Evolutionary conservation across 2,329 filamentous ascomycete genomes (phyloP).

Genomic region (Tolypocladium tundrense): DNA sequence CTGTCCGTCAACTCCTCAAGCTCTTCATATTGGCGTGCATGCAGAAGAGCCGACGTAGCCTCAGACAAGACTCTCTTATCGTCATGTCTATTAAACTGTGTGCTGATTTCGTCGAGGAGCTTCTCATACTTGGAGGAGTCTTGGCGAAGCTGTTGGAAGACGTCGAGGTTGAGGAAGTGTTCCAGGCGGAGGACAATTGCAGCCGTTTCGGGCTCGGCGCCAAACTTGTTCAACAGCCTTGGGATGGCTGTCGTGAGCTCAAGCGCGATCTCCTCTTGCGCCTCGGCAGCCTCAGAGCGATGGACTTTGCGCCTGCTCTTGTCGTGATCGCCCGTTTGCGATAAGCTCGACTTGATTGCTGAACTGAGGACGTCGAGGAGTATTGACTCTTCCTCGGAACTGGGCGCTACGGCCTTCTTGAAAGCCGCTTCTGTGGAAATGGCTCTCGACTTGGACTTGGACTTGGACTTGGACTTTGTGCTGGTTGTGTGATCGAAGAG

Average conservation of each 20-base stretch:
- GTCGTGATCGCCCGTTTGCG: constrained; percentile 55
- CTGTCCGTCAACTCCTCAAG: constrained; percentile 75
- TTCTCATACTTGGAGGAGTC: constrained; percentile 71
- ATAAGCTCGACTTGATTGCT: constrained; percentile 65
- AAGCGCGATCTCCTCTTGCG: constrained; percentile 68
- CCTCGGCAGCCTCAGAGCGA: constrained; percentile 55
- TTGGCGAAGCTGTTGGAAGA: constrained; percentile 82
- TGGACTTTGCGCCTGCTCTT: constrained; percentile 46
- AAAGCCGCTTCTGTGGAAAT: constrained; percentile 50
- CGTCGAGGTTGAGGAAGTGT: constrained; percentile 74
- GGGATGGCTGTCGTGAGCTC: constrained; percentile 73
- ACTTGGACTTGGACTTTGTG: constrained; percentile 37
- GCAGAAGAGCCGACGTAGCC: constrained; percentile 70
- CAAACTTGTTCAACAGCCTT: constrained; percentile 82
- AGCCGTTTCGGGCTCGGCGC: constrained; percentile 77
- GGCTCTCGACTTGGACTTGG: constrained; percentile 34
- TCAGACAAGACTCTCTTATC: constrained; percentile 78
- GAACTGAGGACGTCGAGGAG: constrained; percentile 80
- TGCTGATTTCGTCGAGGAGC: constrained; percentile 82
- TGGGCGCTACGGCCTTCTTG: constrained; percentile 62
- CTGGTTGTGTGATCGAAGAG: constrained; percentile 79
- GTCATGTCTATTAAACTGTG: constrained; percentile 88
- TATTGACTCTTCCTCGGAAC: constrained; percentile 69
- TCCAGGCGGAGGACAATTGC: constrained; percentile 78
- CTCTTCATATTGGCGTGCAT: constrained; percentile 79